These are phyloP conservation scores for Serpula lacrymans DNA, from an alignment of 768 basidiomycete genomes.

Conservation along the genomic window DNA sequence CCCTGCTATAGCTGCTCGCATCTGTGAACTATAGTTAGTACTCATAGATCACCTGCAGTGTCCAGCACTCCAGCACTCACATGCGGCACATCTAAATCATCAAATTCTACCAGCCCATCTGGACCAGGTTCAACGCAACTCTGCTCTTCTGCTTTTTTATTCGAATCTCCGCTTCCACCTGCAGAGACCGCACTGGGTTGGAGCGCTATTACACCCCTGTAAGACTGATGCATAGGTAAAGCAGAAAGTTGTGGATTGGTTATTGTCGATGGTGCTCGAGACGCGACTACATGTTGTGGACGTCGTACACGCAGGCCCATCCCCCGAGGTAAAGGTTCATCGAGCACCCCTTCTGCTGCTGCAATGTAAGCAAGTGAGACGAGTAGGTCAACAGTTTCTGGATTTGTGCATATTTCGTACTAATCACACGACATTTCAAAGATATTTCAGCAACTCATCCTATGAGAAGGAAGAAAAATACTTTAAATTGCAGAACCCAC, in stretches of 20 bases:
- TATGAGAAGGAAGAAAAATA: background rate
- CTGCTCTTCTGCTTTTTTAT: no score
- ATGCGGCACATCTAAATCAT: conserved; percentile 35
- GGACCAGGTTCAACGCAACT: background rate
- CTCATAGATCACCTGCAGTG: no score
- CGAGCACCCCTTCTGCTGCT: conserved; percentile 48
- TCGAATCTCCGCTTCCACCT: no score
- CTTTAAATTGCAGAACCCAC: conserved; percentile 30
- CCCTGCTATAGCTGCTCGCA: conserved; percentile 41
- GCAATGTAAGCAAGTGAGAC: conserved; percentile 60
- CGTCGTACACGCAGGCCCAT: conserved; percentile 50
- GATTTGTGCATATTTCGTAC: conserved; percentile 70
- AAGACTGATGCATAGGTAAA: no score
- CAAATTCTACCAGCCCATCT: conserved; percentile 52
- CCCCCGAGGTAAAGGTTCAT: conserved; percentile 58
- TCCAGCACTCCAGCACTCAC: conserved; percentile 31
- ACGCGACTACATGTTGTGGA: no score
- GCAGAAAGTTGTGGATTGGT: no score
- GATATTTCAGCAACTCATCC: background rate
- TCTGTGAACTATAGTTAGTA: no score
- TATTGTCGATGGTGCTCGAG: no score
- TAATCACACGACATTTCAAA: no score
- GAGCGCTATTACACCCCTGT: no score
- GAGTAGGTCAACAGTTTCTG: conserved; percentile 63
- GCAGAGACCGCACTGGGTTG: no score